These are phyloP conservation scores for Gaertneriomyces sp. DNA, from an alignment of 192 early-diverging fungal species.

Conservation along the genomic window DNA sequence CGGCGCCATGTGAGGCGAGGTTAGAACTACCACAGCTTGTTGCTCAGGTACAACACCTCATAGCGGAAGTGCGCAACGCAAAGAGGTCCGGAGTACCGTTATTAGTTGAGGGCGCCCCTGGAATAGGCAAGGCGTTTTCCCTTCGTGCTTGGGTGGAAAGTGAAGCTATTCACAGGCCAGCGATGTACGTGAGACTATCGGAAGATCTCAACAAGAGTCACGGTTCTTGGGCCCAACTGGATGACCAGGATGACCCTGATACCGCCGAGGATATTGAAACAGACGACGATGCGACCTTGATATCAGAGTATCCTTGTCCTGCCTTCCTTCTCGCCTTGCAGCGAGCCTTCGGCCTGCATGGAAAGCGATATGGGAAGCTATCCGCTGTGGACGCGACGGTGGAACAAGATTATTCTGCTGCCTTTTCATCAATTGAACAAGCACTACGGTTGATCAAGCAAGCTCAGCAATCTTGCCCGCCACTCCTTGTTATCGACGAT, in stretches of 20 bases:
- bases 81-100: constrained; percentile 19
- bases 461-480: constrained; percentile 12
- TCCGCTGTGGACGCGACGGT: constrained; percentile 11
- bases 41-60: constrained; percentile 32
- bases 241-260: constrained; percentile 21
- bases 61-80: constrained; percentile 22
- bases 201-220: constrained; percentile 31
- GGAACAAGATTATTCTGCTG: constrained; percentile 1
- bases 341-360: constrained; percentile 6
- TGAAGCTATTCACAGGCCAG: constrained; percentile 24
- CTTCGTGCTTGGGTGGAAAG: constrained; percentile 18
- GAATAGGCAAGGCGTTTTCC: constrained; percentile 36
- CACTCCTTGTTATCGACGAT: constrained; percentile 38
- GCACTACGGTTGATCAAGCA: constrained; percentile 31
- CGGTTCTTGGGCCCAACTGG: constrained; percentile 21
- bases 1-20: background rate
- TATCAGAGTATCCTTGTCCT: background rate
- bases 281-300: background rate
- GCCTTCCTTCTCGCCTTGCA: constrained; percentile 6
- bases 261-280: background rate
- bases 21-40: constrained; percentile 28
- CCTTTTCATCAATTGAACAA: constrained; percentile 26
- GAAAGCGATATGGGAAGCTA: constrained; percentile 25
- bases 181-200: constrained; percentile 30
- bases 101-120: constrained; percentile 39